phyloP scores from a whole-genome alignment of 192 early-diverging fungal species.

The Backusella luteola region DNA sequence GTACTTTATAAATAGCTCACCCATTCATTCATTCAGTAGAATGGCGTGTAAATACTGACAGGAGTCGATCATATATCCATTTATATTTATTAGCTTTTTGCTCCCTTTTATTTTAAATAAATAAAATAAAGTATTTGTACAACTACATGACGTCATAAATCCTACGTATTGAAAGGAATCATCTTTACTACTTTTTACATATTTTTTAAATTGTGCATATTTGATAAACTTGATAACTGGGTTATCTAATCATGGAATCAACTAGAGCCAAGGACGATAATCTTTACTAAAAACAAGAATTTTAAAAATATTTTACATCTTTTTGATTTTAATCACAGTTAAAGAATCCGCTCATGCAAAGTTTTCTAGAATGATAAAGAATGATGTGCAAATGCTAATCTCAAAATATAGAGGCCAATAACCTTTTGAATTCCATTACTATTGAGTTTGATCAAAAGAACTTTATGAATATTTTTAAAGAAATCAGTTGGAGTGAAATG shows the following conservation, averaged over 20 bases:
- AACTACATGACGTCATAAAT: background rate
- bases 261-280: background rate
- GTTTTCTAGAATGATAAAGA: background rate
- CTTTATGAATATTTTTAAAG: background rate
- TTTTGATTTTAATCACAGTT: background rate
- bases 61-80: background rate
- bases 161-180: background rate
- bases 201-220: background rate
- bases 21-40: background rate
- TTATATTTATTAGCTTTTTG: background rate
- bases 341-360: background rate
- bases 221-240: background rate
- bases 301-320: background rate
- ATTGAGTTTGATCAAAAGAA: background rate
- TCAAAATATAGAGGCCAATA: background rate
- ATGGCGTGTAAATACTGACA: background rate
- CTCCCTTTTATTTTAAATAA: background rate
- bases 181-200: background rate
- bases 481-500: background rate
- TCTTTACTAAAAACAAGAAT: background rate
- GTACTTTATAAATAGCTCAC: background rate
- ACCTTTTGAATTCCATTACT: background rate
- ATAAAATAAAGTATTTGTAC: background rate
- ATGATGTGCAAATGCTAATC: background rate
- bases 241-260: background rate